These are phyloP conservation scores for Diaporthe vexans DNA, from an alignment of 2,329 filamentous ascomycete species.

Conservation along the genomic window DNA sequence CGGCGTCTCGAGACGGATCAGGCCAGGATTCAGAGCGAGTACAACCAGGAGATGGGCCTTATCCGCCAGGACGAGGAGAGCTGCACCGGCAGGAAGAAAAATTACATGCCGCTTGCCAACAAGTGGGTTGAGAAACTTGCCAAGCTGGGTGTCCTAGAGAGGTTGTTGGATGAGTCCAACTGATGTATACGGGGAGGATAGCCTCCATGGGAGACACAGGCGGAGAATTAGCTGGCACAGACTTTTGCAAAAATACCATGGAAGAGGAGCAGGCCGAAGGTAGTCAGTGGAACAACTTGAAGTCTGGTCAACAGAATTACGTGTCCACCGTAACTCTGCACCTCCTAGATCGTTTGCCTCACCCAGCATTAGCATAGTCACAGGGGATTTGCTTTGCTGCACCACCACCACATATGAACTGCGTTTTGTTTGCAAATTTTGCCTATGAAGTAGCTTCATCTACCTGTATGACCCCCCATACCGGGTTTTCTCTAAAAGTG, in stretches of 20 bases:
- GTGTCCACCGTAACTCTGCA: background rate
- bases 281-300: background rate
- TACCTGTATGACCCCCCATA: too few relatives aligned
- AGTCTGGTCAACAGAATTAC: background rate
- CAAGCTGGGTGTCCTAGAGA: constrained; percentile 72
- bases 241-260: background rate
- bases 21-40: constrained; percentile 58
- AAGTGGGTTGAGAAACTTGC: constrained; percentile 78
- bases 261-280: background rate
- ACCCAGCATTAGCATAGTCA: too few relatives aligned
- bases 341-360: background rate
- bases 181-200: background rate
- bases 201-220: too few relatives aligned
- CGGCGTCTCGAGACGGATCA: constrained; percentile 57
- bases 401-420: background rate
- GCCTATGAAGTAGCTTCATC: too few relatives aligned
- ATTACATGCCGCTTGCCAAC: constrained; percentile 79
- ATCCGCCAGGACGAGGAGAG: constrained; percentile 65
- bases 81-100: constrained; percentile 70
- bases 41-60: constrained; percentile 61
- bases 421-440: too few relatives aligned
- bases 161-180: constrained; percentile 48
- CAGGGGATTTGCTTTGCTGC: background rate
- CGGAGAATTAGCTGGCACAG: background rate
- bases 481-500: too few relatives aligned